Evolutionary conservation across 495 filamentous ascomycete species (phyloP).

Genomic region (Podospora anserina): DNA sequence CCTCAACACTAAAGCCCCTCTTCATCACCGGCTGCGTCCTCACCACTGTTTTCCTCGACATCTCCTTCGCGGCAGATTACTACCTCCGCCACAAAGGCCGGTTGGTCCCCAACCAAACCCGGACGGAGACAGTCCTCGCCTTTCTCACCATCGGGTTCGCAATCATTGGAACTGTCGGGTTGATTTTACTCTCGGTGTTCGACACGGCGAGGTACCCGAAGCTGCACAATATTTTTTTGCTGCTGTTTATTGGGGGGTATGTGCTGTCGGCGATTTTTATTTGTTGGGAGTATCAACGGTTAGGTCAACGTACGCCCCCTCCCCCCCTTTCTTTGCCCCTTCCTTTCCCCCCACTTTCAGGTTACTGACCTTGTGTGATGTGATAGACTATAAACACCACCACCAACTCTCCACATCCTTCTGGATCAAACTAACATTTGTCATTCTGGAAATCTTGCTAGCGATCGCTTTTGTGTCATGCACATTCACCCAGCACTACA

Average conservation of each 20-base stretch:
- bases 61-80: slow-evolving; percentile 75
- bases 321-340: neutral
- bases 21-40: slow-evolving; percentile 79
- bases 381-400: slow-evolving; percentile 64
- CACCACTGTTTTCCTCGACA: slow-evolving; percentile 79
- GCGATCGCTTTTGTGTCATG: slow-evolving; percentile 61
- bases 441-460: slow-evolving; percentile 72
- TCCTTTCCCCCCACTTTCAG: neutral
- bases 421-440: slow-evolving; percentile 76
- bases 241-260: slow-evolving; percentile 82
- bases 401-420: slow-evolving; percentile 71
- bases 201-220: slow-evolving; percentile 65
- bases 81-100: slow-evolving; percentile 76
- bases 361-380: too few relatives aligned
- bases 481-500: slow-evolving; percentile 41
- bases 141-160: slow-evolving; percentile 68
- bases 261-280: slow-evolving; percentile 78
- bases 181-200: slow-evolving; percentile 81
- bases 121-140: slow-evolving; percentile 66
- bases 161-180: slow-evolving; percentile 67
- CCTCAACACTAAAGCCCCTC: slow-evolving; percentile 66
- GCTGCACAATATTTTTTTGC: slow-evolving; percentile 73
- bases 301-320: slow-evolving; percentile 59
- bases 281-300: slow-evolving; percentile 80
- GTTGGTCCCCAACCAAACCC: slow-evolving; percentile 65